A percentile compares a stretch with the other conserved stretches of the same genome.
Evolutionary conservation across 495 filamentous ascomycete species (phyloP).

Genomic region (Xylaria castorea): DNA sequence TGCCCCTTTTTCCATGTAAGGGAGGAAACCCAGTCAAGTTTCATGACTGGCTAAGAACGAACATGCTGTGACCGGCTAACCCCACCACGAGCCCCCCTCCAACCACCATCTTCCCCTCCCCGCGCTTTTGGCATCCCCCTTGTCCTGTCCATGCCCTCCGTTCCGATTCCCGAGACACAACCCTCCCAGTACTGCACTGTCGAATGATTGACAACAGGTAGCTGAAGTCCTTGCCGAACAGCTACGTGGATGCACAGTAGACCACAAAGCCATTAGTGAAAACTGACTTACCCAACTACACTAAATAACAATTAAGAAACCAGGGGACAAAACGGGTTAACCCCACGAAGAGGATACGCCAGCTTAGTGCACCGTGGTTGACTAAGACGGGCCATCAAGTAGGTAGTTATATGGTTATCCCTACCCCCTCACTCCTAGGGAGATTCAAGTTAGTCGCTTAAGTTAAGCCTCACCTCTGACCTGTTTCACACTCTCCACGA

Average conservation of each 20-base stretch:
- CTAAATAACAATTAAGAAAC: background rate
- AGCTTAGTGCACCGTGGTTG: background rate
- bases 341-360: background rate
- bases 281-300: background rate
- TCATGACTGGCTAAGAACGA: conserved; percentile 4
- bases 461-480: background rate
- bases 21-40: background rate
- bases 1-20: conserved; percentile 12
- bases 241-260: background rate
- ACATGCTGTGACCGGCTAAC: conserved; percentile 12
- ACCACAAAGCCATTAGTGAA: background rate
- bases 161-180: conserved; percentile 13
- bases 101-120: conserved; percentile 13
- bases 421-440: background rate
- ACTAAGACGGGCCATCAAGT: background rate
- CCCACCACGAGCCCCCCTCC: conserved; percentile 9
- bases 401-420: background rate
- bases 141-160: background rate
- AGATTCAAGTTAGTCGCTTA: background rate
- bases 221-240: background rate
- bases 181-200: background rate
- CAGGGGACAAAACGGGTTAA: background rate
- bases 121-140: background rate
- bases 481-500: background rate
- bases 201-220: background rate